Percentiles rank a stretch among this genome's conserved stretches.
phyloP scores from a whole-genome alignment of 805 yeast species.

The Metschnikowia orientalis region DNA sequence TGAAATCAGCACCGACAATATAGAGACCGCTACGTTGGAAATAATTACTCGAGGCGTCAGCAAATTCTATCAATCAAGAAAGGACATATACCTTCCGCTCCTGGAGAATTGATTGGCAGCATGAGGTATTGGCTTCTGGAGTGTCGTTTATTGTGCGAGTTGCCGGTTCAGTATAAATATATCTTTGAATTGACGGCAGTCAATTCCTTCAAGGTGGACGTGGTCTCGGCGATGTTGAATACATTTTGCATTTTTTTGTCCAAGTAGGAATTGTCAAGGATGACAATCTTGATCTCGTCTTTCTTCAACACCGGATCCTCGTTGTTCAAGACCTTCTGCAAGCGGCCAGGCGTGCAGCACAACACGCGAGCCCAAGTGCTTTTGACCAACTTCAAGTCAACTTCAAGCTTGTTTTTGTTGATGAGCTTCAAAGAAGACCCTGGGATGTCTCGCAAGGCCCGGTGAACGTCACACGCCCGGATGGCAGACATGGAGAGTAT shows the following conservation, averaged over 20 bases:
- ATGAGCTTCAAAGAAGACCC: slow-evolving; percentile 66
- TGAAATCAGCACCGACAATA: slow-evolving; percentile 4
- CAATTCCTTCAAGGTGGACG: slow-evolving; percentile 37
- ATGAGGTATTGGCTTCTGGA: no score
- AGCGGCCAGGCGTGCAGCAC: slow-evolving; percentile 62
- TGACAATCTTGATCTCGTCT: slow-evolving; percentile 47
- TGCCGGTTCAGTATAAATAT: slow-evolving; percentile 43
- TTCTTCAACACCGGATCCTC: slow-evolving; percentile 38
- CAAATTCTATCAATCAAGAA: slow-evolving; percentile 29
- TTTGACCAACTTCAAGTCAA: slow-evolving; percentile 49
- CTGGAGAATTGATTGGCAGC: slow-evolving; percentile 15
- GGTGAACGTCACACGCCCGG: slow-evolving; percentile 79
- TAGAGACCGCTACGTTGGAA: slow-evolving; percentile 17
- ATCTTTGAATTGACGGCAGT: slow-evolving; percentile 43
- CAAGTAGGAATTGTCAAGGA: slow-evolving; percentile 58
- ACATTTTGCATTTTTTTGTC: slow-evolving; percentile 57
- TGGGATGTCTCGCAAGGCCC: slow-evolving; percentile 48
- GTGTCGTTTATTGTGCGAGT: not conserved
- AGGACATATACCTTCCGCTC: slow-evolving; percentile 20
- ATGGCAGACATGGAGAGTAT: slow-evolving; percentile 72
- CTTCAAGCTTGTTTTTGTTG: slow-evolving; percentile 65
- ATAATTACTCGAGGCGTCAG: slow-evolving; percentile 19
- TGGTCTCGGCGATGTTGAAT: slow-evolving; percentile 54
- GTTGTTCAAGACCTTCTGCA: slow-evolving; percentile 43
- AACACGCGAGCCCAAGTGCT: slow-evolving; percentile 47